Percentiles rank a stretch among this genome's conserved stretches.
phyloP scores from a whole-genome alignment of 768 basidiomycete genomes.

The Lactarius sp. region DNA sequence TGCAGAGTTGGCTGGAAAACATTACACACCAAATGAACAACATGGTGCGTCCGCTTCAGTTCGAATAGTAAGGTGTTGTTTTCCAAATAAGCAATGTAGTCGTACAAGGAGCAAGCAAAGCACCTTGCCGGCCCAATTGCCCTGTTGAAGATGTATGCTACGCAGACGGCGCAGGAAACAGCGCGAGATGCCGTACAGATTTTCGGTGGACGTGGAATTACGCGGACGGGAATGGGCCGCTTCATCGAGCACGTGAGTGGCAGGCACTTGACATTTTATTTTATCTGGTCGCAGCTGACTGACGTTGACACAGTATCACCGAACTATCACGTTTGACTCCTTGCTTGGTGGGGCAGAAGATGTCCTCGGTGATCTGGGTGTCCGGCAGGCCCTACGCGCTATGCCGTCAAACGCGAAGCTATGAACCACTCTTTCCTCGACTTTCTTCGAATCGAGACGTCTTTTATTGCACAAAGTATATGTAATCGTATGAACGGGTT shows the following conservation, averaged over 20 bases:
- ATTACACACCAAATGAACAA: slow-evolving; percentile 85
- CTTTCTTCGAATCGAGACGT: not conserved
- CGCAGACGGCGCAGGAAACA: slow-evolving; percentile 71
- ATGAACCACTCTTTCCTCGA: not conserved
- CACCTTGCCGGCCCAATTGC: slow-evolving; percentile 77
- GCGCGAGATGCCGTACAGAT: slow-evolving; percentile 81
- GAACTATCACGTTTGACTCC: slow-evolving; percentile 40
- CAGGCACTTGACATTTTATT: not conserved
- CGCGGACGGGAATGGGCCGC: slow-evolving; percentile 74
- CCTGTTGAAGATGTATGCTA: slow-evolving; percentile 74
- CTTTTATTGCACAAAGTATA: not conserved
- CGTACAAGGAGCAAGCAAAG: slow-evolving; percentile 67
- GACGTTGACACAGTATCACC: slow-evolving; percentile 33
- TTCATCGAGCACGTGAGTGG: slow-evolving; percentile 63
- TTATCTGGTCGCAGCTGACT: not conserved
- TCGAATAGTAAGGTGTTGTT: slow-evolving; percentile 27
- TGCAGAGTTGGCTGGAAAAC: slow-evolving; percentile 83
- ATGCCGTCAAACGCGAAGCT: slow-evolving; percentile 43
- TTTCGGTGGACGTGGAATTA: slow-evolving; percentile 84
- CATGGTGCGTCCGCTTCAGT: slow-evolving; percentile 46
- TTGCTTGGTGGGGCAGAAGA: slow-evolving; percentile 55
- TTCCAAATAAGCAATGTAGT: slow-evolving; percentile 31
- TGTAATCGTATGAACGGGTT: not conserved
- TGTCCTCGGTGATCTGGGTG: slow-evolving; percentile 72
- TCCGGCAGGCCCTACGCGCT: slow-evolving; percentile 62